Evolutionary conservation across 1,284 basidiomycete genomes (phyloP), one percentile per base, ranked within the genome.

Genomic region (Malassezia nana): DNA sequence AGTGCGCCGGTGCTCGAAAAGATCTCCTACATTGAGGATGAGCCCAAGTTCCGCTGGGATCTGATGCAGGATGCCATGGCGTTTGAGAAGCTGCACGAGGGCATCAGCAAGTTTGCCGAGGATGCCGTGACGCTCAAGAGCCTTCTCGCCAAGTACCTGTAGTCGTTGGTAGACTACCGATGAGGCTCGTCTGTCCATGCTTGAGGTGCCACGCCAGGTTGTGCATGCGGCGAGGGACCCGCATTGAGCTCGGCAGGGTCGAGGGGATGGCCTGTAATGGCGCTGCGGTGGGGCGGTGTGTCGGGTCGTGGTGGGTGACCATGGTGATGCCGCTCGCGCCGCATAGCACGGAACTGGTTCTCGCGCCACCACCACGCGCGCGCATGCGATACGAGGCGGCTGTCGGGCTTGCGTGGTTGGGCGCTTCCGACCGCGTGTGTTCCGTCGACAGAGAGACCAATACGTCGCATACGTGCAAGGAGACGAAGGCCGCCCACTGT

Each of bases 41-140:
- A 98, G 81, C 78, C 90, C 60, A 86, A 88, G 74, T 98, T 98
- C 85, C 84, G 88, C 65, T 94, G 89, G 89, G 74, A 81, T 13
- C 84, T 98, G 50, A 83, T 94, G 73, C 81, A 69, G 56, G 68
- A 74, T 59, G 53, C 59, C 41, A 72, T 72, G 70, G 70, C 69
- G 52, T 66, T 62, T 55, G 65, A 67, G 58, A 74, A 76, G 77
- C 76, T 81, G 50, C 87, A 94, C 77, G 91, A 96, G 79, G 92
- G 92, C 72, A 94, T 95, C 79, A 58, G 61, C 43, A 69, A 69
- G 52, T 98, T 98, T 75, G 90, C 89, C 58, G 89, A 88, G 78
- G 92, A 96, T 75, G 89, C 89, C 56, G 81, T 84, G 72, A 84
- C 87, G 8, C 84, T 98, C 78, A 91, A 91, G 81, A 78, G 79